Evolutionary conservation across 2,329 filamentous ascomycete genomes (phyloP).

Genomic region (Nemania sp.): DNA sequence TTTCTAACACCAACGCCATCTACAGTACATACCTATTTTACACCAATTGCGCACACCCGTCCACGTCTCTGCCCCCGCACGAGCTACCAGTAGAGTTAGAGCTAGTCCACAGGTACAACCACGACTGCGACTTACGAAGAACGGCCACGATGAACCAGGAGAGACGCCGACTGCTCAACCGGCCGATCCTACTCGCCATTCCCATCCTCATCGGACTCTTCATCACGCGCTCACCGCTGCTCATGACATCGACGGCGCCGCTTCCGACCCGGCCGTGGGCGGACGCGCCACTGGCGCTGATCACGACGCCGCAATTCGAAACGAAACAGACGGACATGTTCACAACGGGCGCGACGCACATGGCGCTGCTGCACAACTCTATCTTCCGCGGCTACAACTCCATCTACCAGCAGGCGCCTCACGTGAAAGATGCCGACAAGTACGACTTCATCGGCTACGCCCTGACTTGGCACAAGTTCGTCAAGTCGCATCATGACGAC

Average conservation of each 20-base stretch:
- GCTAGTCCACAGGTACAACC: too few relatives aligned
- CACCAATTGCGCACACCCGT: too few relatives aligned
- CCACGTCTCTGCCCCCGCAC: too few relatives aligned
- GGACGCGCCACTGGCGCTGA: constrained; percentile 57
- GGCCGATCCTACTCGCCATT: constrained; percentile 40
- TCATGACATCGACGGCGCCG: constrained; percentile 43
- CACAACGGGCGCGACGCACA: constrained; percentile 62
- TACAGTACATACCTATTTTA: too few relatives aligned
- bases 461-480: constrained; percentile 61
- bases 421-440: constrained; percentile 55
- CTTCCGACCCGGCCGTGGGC: constrained; percentile 50
- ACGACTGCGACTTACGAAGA: too few relatives aligned
- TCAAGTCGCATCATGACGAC: constrained; percentile 63
- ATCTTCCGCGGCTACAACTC: constrained; percentile 67
- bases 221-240: constrained; percentile 43
- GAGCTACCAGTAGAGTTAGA: too few relatives aligned
- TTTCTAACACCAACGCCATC: too few relatives aligned
- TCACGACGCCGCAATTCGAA: constrained; percentile 56
- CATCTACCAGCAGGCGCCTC: constrained; percentile 62
- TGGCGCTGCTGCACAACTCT: constrained; percentile 64
- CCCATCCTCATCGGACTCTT: constrained; percentile 43
- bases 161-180: constrained; percentile 32
- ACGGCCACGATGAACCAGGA: constrained; percentile 27
- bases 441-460: constrained; percentile 61
- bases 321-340: constrained; percentile 62